phyloP scores from a whole-genome alignment of 73 alveolate species.

The Paraurostyla sp. region DNA sequence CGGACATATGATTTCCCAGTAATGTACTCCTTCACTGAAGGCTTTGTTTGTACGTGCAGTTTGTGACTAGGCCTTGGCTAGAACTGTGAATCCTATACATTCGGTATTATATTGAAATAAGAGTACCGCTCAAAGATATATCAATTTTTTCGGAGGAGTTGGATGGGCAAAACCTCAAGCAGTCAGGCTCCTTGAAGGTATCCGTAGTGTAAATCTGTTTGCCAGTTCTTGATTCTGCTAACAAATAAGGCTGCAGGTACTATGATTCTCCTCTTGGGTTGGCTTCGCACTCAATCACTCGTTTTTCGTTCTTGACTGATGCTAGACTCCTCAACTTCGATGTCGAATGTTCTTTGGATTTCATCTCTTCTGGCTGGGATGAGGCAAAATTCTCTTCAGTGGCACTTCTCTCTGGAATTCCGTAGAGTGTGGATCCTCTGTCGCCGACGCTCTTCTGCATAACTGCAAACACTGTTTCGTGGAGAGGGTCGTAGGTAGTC shows the following conservation, averaged over 20 bases:
- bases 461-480: slow-evolving; percentile 19
- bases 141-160: slow-evolving; percentile 31
- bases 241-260: slow-evolving; percentile 29
- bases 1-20: slow-evolving; percentile 84
- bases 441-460: not conserved
- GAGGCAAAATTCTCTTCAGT: slow-evolving; percentile 24
- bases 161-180: slow-evolving; percentile 53
- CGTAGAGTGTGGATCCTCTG: not conserved
- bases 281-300: slow-evolving; percentile 55
- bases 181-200: slow-evolving; percentile 49
- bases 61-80: slow-evolving; percentile 18
- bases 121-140: slow-evolving; percentile 47
- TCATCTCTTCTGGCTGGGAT: slow-evolving; percentile 15
- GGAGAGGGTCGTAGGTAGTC: slow-evolving; percentile 55
- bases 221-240: slow-evolving; percentile 31
- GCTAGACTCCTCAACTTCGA: slow-evolving; percentile 17
- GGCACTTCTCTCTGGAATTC: not conserved
- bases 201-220: not conserved
- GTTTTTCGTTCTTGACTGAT: not conserved
- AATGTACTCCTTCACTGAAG: slow-evolving; percentile 80
- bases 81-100: slow-evolving; percentile 42
- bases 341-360: slow-evolving; percentile 47
- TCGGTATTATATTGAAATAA: not conserved
- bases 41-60: slow-evolving; percentile 56
- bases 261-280: slow-evolving; percentile 26